Evolutionary conservation across 768 basidiomycete genomes (phyloP).

Genomic region (Dacryopinax primogenitus): DNA sequence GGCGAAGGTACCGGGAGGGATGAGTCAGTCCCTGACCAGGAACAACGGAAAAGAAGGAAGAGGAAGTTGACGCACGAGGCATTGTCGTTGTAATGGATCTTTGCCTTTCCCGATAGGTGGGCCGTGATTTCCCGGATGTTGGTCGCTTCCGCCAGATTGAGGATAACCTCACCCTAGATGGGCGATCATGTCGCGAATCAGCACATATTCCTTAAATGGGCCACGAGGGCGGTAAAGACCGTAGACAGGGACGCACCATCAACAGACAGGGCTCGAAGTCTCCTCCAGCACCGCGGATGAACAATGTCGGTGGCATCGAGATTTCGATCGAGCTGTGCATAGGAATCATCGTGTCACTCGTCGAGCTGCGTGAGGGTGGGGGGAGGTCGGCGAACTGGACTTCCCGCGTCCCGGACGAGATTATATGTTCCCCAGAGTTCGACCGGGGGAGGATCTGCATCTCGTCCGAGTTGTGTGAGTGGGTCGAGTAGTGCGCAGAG

Average conservation of each 20-base stretch:
- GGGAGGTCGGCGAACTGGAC: neutral
- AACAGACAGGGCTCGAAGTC: constrained; percentile 2
- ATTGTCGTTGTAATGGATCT: constrained; percentile 14
- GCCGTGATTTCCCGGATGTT: constrained; percentile 7
- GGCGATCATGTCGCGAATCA: no score
- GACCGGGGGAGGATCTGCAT: neutral
- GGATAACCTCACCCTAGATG: neutral
- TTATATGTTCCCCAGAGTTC: neutral
- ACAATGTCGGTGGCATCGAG: neutral
- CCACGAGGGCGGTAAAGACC: neutral
- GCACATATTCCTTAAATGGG: constrained; percentile 20
- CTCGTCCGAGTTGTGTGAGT: neutral
- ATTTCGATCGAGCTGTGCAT: neutral
- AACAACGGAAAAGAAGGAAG: constrained; percentile 3
- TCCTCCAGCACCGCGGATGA: neutral
- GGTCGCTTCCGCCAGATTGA: neutral
- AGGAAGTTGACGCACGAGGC: neutral
- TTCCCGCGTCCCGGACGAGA: neutral
- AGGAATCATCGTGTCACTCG: neutral
- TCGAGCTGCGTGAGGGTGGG: neutral
- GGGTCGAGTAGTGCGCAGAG: neutral
- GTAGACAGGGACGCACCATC: neutral
- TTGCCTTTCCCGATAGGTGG: constrained; percentile 15
- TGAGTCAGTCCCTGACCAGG: neutral
- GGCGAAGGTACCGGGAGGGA: constrained; percentile 14